These are phyloP conservation scores for Alternaria ethzedia DNA, from an alignment of 2,329 filamentous ascomycete species.

Conservation along the genomic window DNA sequence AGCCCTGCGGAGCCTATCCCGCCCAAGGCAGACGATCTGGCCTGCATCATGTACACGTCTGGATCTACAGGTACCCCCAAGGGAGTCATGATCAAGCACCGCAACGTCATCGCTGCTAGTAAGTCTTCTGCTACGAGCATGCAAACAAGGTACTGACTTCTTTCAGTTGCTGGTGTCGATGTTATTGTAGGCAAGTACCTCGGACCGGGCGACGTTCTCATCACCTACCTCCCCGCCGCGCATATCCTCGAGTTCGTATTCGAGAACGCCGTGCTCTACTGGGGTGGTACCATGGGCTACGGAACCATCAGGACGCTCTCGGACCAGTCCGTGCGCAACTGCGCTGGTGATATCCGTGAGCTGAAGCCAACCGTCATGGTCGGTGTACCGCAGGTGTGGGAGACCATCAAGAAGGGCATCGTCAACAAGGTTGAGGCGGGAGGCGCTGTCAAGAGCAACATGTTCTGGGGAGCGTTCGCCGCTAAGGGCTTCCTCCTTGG, in stretches of 20 bases:
- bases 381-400: slow-evolving; percentile 96
- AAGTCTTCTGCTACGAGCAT: slow-evolving; percentile 44
- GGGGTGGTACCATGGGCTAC: slow-evolving; percentile 92
- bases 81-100: slow-evolving; percentile 83
- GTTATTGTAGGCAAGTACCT: slow-evolving; percentile 79
- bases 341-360: slow-evolving; percentile 90
- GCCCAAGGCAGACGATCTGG: slow-evolving; percentile 76
- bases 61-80: slow-evolving; percentile 90
- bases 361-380: slow-evolving; percentile 88
- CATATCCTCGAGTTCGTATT: slow-evolving; percentile 98
- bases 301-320: slow-evolving; percentile 89
- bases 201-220: slow-evolving; percentile 75
- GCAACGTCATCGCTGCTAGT: slow-evolving; percentile 79
- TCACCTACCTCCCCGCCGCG: slow-evolving; percentile 91
- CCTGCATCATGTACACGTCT: slow-evolving; percentile 84
- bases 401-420: slow-evolving; percentile 95
- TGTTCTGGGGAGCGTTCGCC: slow-evolving; percentile 76
- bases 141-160: slow-evolving; percentile 15
- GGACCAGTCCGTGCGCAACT: slow-evolving; percentile 85
- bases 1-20: slow-evolving; percentile 74
- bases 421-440: slow-evolving; percentile 76
- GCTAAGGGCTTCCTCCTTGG: slow-evolving; percentile 67
- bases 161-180: slow-evolving; percentile 74
- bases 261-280: slow-evolving; percentile 87
- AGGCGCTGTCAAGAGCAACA: slow-evolving; percentile 71